These are phyloP conservation scores for Erodium texanum DNA, from an alignment of 441 rosid genomes.

Conservation along the genomic window DNA sequence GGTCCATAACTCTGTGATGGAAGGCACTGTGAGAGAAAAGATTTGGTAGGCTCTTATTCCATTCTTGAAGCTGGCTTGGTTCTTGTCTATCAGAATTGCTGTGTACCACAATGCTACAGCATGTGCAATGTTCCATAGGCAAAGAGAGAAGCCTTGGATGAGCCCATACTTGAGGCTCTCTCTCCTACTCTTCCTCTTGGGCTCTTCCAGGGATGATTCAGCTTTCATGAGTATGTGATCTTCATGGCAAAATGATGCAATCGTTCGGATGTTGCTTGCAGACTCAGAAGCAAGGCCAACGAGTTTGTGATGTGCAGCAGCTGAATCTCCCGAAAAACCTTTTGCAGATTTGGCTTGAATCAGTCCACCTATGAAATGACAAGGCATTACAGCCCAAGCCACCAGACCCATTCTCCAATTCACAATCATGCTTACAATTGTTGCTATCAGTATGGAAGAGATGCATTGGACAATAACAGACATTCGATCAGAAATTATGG, in stretches of 20 bases:
- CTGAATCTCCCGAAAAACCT: conserved; percentile 55
- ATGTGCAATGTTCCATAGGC: conserved; percentile 69
- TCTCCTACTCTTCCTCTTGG: conserved; percentile 31
- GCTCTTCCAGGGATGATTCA: conserved; percentile 27
- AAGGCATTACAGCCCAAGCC: conserved; percentile 81
- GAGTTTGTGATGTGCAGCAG: conserved; percentile 38
- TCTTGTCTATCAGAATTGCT: conserved; percentile 27
- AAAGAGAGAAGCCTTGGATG: conserved; percentile 55
- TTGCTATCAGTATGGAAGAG: conserved; percentile 57
- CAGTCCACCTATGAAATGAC: conserved; percentile 68
- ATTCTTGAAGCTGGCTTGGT: conserved; percentile 36
- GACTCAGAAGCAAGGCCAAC: conserved; percentile 50
- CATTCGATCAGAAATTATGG: conserved; percentile 56
- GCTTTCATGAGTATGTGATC: conserved; percentile 42
- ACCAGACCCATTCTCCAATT: conserved; percentile 64
- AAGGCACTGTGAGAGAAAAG: conserved; percentile 64
- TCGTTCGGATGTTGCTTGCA: conserved; percentile 45
- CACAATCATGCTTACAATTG: conserved; percentile 42
- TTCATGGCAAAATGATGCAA: conserved; percentile 62
- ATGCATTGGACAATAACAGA: conserved; percentile 62
- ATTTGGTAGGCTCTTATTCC: conserved; percentile 60
- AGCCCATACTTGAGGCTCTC: conserved; percentile 48
- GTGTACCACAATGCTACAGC: conserved; percentile 67
- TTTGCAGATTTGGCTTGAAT: conserved; percentile 59
- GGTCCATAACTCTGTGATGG: conserved; percentile 67